phyloP scores from a whole-genome alignment of 495 filamentous ascomycete species.

The Hyaloscypha variabilis region DNA sequence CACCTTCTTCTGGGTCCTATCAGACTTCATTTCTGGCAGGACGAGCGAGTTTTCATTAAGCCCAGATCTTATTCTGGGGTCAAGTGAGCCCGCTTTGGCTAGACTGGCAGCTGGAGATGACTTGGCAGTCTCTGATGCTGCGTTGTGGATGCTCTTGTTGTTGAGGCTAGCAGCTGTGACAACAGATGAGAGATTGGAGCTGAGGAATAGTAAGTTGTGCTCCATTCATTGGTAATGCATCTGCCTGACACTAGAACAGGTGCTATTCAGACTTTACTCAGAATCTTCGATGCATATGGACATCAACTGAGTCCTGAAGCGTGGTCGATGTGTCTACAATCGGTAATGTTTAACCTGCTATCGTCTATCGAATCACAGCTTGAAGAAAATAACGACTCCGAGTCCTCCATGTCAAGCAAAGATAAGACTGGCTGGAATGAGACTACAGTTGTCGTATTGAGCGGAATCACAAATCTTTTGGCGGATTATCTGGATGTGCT shows the following conservation, averaged over 20 bases:
- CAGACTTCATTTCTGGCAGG: slow-evolving; percentile 73
- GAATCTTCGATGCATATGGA: slow-evolving; percentile 90
- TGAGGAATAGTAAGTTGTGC: slow-evolving; percentile 71
- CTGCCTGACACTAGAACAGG: slow-evolving; percentile 37
- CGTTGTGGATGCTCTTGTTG: slow-evolving; percentile 86
- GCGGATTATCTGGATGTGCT: slow-evolving; percentile 67
- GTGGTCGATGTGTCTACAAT: slow-evolving; percentile 82
- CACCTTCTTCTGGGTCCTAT: slow-evolving; percentile 93
- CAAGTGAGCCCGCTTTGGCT: slow-evolving; percentile 50
- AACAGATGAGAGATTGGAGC: slow-evolving; percentile 76
- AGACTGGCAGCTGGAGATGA: slow-evolving; percentile 53
- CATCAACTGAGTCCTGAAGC: slow-evolving; percentile 76
- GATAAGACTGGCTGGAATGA: slow-evolving; percentile 68
- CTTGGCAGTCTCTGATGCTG: slow-evolving; percentile 54
- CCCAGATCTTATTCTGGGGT: slow-evolving; percentile 49
- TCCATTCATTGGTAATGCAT: slow-evolving; percentile 17
- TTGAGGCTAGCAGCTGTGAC: slow-evolving; percentile 76
- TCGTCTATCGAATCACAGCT: slow-evolving; percentile 54
- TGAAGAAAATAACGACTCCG: slow-evolving; percentile 19
- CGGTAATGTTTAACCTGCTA: slow-evolving; percentile 77
- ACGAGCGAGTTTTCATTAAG: slow-evolving; percentile 40
- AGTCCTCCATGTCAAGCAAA: slow-evolving; percentile 35
- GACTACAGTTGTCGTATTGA: slow-evolving; percentile 73
- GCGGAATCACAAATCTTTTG: slow-evolving; percentile 68
- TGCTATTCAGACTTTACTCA: slow-evolving; percentile 84